These are phyloP conservation scores for Ciborinia camelliae DNA, from an alignment of 2,329 filamentous ascomycete genomes.

Conservation along the genomic window DNA sequence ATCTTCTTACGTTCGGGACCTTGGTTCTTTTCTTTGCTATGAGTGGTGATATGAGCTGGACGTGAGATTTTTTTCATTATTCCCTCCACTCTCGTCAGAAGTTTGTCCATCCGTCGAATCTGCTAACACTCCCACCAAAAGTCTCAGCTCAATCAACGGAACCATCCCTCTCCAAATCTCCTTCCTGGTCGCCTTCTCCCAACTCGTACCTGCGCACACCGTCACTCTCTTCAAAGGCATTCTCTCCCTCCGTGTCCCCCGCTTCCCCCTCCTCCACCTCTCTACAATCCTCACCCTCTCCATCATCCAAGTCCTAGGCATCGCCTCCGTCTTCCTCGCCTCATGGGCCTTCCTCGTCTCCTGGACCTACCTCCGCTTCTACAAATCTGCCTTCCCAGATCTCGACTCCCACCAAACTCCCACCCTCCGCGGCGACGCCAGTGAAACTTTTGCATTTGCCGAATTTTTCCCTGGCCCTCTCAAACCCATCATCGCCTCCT, in stretches of 20 bases:
- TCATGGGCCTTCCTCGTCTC: conserved; percentile 79
- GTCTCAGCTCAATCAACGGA: conserved; percentile 78
- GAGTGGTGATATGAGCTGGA: conserved; percentile 62
- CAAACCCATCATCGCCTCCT: conserved; percentile 70
- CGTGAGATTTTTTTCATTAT: conserved; percentile 52
- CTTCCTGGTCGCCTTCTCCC: conserved; percentile 96
- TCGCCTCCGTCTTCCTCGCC: conserved; percentile 74
- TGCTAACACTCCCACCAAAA: conserved; percentile 41
- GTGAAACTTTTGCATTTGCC: conserved; percentile 92
- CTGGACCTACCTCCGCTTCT: conserved; percentile 97
- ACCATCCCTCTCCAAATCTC: conserved; percentile 86
- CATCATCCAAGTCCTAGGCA: conserved; percentile 56
- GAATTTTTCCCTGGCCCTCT: conserved; percentile 88
- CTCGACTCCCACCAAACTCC: conserved; percentile 59
- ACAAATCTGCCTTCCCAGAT: conserved; percentile 71
- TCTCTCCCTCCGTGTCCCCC: conserved; percentile 79
- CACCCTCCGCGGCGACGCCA: conserved; percentile 80
- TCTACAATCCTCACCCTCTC: conserved; percentile 67
- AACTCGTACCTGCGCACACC: conserved; percentile 94
- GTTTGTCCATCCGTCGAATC: conserved; percentile 36
- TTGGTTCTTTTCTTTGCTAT: conserved; percentile 72
- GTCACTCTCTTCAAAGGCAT: conserved; percentile 89
- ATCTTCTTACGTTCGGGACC: conserved; percentile 68
- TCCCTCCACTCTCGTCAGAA: conserved; percentile 20
- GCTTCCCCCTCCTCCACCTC: conserved; percentile 70